Evolutionary conservation across 2,329 filamentous ascomycete species (phyloP), one percentile per base, ranked within the genome.

Genomic region (Xenoacremonium recifei): DNA sequence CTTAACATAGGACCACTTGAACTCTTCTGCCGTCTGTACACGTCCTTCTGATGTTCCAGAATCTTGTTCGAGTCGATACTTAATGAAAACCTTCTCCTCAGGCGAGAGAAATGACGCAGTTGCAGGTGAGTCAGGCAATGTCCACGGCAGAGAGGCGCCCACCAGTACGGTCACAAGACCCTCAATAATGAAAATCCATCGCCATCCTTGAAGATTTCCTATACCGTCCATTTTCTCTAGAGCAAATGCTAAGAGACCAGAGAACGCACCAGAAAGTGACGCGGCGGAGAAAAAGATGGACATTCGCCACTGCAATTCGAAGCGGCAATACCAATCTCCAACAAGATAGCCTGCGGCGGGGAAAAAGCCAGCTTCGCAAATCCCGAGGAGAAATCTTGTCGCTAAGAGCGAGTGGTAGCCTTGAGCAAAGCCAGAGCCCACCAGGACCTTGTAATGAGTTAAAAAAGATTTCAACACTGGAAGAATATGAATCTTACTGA

Each of bases 181-280:
- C 20, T 42, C 43, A 6, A 46, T 38, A 21, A 42, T 39, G n/a
- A 46, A 39, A 4, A 46, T 42, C 43, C 43, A 46, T 20, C 39
- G 32, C 43, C 43, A 46, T 2, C 39, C 43, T 15, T 29, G 31
- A 6, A 46, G 16, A 4, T 27, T 21, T 1, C 39, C 41, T 19
- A 44, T 31, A 6, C 36, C 36, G 11, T 44, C 37, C 41, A 44
- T 44, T 33, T 39, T 21, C 33, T 39, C 23, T 19, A 44, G 15
- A 6, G 20, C 37, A 15, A 30, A 30, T 10, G 41, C 41, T 17
- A 44, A 16, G 3, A 44, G 41, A 3, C 36, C 41, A 6, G 41
- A 44, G 37, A 44, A 13, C n/a, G 41, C 41, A 6, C 41, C 41
- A 4, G 41, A 36, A 36, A 44, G 21, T 4, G 41, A 44, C 3